phyloP scores from a whole-genome alignment of 352 stramenopile genomes.

The Halophytophthora polymorphica region DNA sequence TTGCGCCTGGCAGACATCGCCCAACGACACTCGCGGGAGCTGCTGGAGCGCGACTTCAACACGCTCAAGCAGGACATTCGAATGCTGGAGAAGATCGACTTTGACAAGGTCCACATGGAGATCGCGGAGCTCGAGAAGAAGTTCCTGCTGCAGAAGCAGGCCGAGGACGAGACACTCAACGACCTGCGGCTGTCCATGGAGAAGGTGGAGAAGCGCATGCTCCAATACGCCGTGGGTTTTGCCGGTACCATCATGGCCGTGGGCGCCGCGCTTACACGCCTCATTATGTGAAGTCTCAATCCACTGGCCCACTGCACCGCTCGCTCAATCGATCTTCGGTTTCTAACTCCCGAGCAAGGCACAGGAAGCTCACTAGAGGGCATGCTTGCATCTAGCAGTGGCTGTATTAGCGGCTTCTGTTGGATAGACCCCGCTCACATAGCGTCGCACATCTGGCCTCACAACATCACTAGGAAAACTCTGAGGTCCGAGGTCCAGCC shows the following conservation, averaged over 20 bases:
- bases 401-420: not conserved
- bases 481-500: conserved; percentile 29
- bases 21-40: conserved; percentile 85
- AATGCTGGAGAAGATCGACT: conserved; percentile 89
- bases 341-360: too few relatives aligned
- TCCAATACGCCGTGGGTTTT: conserved; percentile 87
- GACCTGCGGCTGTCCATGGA: conserved; percentile 86
- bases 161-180: conserved; percentile 85
- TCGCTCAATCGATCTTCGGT: not conserved
- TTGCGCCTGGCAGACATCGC: conserved; percentile 58
- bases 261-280: conserved; percentile 64
- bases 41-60: conserved; percentile 87
- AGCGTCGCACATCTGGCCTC: not conserved
- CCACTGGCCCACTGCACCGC: not conserved
- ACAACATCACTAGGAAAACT: conserved; percentile 29
- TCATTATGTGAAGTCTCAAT: conserved; percentile 47
- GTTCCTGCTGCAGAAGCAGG: conserved; percentile 87
- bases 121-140: conserved; percentile 87
- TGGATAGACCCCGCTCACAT: too few relatives aligned
- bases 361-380: not conserved
- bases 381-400: not conserved
- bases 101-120: conserved; percentile 87
- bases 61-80: conserved; percentile 89
- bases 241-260: conserved; percentile 86
- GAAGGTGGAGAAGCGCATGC: conserved; percentile 87